Percentiles rank a stretch among this genome's conserved stretches.
These are phyloP conservation scores for Ophiostoma sp. DNA, from an alignment of 2,329 filamentous ascomycete species.

Conservation along the genomic window DNA sequence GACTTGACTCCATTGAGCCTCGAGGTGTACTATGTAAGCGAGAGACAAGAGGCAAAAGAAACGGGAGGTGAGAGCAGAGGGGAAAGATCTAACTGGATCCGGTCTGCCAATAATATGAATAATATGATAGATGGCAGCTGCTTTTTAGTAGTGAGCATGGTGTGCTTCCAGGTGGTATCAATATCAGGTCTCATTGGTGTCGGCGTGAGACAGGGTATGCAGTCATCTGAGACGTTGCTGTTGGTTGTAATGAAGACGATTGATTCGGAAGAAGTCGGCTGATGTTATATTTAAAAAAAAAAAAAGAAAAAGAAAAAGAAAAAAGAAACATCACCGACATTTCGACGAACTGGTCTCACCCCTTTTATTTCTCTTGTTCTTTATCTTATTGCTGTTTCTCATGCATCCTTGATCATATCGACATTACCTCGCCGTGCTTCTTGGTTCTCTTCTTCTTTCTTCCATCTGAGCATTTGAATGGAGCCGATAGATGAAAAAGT, in stretches of 20 bases:
- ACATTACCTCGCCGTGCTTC: no score
- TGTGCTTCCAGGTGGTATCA: no score
- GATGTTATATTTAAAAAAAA: no score
- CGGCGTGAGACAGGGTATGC: conserved; percentile 12
- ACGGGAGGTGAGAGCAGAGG: no score
- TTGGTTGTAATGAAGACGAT: background rate
- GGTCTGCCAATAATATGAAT: no score
- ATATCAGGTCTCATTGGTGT: background rate
- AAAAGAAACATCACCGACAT: background rate
- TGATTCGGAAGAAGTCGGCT: conserved; percentile 2
- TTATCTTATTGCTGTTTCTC: background rate
- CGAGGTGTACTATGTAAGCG: background rate
- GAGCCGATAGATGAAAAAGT: no score
- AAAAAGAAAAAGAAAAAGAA: background rate
- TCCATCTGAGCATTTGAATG: no score
- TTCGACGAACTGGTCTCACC: background rate
- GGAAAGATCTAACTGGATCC: no score
- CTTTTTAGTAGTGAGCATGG: no score
- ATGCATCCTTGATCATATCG: background rate
- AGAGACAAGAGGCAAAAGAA: background rate
- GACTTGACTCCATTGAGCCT: background rate
- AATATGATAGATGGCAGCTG: no score
- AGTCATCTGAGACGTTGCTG: conserved; percentile 9
- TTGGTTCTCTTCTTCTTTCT: no score
- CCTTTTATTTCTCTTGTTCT: background rate